Evolutionary conservation across 371 early-diverging fungal genomes (phyloP), one percentile per base, ranked within the genome.

Genomic region (Actinomortierella wolfii): DNA sequence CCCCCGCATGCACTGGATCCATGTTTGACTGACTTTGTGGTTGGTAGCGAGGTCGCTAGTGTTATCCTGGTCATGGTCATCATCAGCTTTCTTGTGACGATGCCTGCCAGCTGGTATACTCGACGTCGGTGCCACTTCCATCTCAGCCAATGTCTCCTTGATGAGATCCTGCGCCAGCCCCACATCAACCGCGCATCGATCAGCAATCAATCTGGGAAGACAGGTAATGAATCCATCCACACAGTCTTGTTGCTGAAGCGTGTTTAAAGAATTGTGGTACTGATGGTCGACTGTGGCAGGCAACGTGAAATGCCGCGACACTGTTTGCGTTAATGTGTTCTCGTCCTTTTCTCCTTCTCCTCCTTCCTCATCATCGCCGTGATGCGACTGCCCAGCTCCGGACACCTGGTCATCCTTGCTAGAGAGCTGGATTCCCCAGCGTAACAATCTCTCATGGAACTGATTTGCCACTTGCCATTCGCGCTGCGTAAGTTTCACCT

Each of bases 161-260:
- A 92, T 61, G 20, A 90, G 45, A 23, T 80, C 83, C 42, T 76
- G 76, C 1, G 83, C 59, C n/a, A 89, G n/a, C 0, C 70, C 64
- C 2, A 65, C 68, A 58, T 87, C 80, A 0, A 74, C 57, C 3
- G 86, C 67, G 64, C 91, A 92, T 26, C 88, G 77, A 56, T 86
- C 89, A 1, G 81, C 81, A 42, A 89, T 84, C 1, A 84, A 24
- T n/a, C 77, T 58, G 2, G 92, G 92, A 9, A 87, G 68, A 14
- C 64, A 58, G 5, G 58, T 55, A 8, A 86, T 60, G 20, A 51
- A 63, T n/a, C 79, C 71, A 20, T 53, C 67, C n/a, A 47, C 25
- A 48, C 28, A 71, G 24, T 67, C 75, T 21, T 56, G 34, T 6
- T 34, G 34, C 34, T 28, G 21, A 8, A 20, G 11, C 26, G 43